Evolutionary conservation across 805 yeast species (phyloP).

Genomic region (Zygotorulaspora chibaensis): DNA sequence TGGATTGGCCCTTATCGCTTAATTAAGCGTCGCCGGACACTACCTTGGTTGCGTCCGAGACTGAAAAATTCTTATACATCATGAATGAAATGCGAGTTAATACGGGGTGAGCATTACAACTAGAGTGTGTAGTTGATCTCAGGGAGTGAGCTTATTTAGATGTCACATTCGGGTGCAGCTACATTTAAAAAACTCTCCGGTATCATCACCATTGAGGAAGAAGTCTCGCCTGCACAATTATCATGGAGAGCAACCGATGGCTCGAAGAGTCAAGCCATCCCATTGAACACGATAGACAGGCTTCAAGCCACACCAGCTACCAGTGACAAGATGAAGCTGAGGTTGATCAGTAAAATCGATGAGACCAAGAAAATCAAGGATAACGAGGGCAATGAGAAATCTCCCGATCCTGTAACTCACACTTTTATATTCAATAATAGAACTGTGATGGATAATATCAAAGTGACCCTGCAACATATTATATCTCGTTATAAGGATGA

Average conservation of each 20-base stretch:
- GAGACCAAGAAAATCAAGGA: slow-evolving; percentile 32
- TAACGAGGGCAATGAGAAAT: slow-evolving; percentile 28
- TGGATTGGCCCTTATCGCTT: too few species aligned
- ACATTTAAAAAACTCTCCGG: slow-evolving; percentile 53
- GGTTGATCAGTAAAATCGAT: slow-evolving; percentile 44
- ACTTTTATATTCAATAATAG: slow-evolving; percentile 66
- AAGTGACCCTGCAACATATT: slow-evolving; percentile 60
- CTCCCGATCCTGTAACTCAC: slow-evolving; percentile 29
- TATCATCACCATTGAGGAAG: slow-evolving; percentile 52
- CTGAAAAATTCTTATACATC: too few species aligned
- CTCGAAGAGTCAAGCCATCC: slow-evolving; percentile 41
- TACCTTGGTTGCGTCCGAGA: too few species aligned
- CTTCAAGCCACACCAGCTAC: slow-evolving; percentile 68
- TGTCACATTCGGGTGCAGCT: slow-evolving; percentile 52
- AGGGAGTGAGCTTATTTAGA: slow-evolving; percentile 6
- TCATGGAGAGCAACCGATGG: slow-evolving; percentile 54
- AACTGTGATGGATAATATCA: slow-evolving; percentile 70
- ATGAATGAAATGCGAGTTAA: neutral
- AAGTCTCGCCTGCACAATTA: slow-evolving; percentile 50
- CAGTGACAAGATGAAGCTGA: slow-evolving; percentile 62
- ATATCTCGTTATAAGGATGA: slow-evolving; percentile 60
- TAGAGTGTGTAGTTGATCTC: neutral
- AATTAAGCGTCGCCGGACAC: too few species aligned
- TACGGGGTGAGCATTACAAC: neutral
- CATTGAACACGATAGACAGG: slow-evolving; percentile 42